Percentiles rank a stretch among this genome's conserved stretches.
Conservation (phyloP, 805 yeast genomes). For the Myxozyma kluyveri region DNA sequence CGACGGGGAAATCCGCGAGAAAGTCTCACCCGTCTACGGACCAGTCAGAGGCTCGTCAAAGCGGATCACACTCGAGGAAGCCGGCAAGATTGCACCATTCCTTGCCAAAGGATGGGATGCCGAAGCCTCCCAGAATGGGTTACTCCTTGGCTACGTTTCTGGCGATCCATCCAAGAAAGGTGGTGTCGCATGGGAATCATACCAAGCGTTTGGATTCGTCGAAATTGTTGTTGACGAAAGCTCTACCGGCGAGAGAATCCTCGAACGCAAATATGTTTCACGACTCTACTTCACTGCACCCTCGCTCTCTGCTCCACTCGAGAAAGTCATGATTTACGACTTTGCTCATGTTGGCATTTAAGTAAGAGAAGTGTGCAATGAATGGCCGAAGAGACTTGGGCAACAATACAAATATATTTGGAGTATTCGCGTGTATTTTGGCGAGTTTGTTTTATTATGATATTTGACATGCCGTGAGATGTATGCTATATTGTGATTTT, state of each 20-base stretch:
- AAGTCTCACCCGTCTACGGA: conserved; percentile 24
- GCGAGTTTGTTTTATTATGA: not conserved
- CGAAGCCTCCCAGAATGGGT: conserved; percentile 1
- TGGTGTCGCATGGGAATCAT: conserved; percentile 20
- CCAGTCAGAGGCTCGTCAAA: conserved; percentile 15
- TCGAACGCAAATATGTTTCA: conserved; percentile 24
- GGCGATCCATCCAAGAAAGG: conserved; percentile 25
- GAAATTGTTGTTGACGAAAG: conserved; percentile 18
- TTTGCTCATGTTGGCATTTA: conserved; percentile 7
- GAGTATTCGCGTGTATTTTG: not conserved
- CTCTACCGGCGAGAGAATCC: not conserved
- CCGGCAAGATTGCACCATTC: conserved; percentile 12
- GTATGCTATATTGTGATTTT: not conserved
- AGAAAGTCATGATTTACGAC: conserved; percentile 24
- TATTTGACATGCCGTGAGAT: not conserved
- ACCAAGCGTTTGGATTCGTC: conserved; percentile 26
- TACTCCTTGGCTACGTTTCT: conserved; percentile 13
- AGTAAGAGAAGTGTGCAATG: too few species aligned
- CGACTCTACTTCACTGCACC: conserved; percentile 23
- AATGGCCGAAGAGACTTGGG: too few species aligned
- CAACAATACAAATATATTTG: too few species aligned
- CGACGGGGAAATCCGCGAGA: conserved; percentile 15
- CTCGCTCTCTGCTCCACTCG: conserved; percentile 7
- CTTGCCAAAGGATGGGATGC: conserved; percentile 23
- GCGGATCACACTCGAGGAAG: conserved; percentile 15